Evolutionary conservation across 2,329 filamentous ascomycete species (phyloP), one percentile per base, ranked within the genome.

Genomic region (Xylaria sp.): DNA sequence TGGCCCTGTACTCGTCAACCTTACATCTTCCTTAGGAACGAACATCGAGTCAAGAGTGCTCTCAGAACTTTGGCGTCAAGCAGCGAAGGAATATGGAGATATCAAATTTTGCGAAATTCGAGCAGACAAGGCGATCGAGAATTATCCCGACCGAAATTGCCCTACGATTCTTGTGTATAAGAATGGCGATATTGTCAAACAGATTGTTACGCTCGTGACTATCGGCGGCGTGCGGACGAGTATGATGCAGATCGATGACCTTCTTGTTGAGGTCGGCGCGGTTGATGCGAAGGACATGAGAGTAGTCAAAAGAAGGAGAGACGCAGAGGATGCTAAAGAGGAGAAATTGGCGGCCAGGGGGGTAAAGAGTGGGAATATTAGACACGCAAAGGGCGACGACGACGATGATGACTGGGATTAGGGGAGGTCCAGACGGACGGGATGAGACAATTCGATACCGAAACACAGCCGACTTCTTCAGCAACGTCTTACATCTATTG

Each of bases 21-120:
- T 98, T 60, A 95, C 91, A 7, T 94, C 92, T 4, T 88, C 92
- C 0, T 84, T 90, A 68, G 91, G 92, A 59, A 92, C 89, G 62
- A 98, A 98, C 77, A 87, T 91, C 41, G 94, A 98, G 82, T 97
- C 94, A 3, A 88, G 92, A 69, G 85, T 98, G 3, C 82, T 98
- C 75, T 90, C 91, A 0, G 92, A 97, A 78, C 85, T 98, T 23
- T 99, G 95, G 94, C 87, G 91, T 44, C 90, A 94, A 77, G 87
- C 96, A 50, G 95, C 96, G 0, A 83, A 82, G 69, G 94, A 95
- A 77, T 99, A 94, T 78, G 94, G 94, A 23, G 95, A 99, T 73
- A 85, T 99, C 80, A 99, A 99, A 82, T 99, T 99, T 82, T 98
- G 95, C 80, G 93, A 98, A 83, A 98, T 99, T 74, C 89, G 91